These are phyloP conservation scores for Penicillium sp. DNA, from an alignment of 2,329 filamentous ascomycete species.

Conservation along the genomic window DNA sequence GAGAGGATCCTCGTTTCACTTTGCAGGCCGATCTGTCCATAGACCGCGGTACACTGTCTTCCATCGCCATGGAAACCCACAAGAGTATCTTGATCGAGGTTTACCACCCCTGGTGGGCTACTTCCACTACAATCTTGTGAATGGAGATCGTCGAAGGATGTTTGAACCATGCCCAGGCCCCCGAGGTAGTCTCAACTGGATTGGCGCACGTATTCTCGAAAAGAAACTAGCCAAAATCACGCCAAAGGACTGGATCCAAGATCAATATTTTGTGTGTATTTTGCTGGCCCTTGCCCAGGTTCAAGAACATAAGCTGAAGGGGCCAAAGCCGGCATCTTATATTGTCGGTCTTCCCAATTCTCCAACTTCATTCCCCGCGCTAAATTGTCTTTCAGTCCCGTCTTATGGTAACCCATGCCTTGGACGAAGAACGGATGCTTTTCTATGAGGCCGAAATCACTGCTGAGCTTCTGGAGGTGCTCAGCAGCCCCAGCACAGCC, in stretches of 20 bases:
- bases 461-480: background rate
- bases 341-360: background rate
- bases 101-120: background rate
- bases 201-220: background rate
- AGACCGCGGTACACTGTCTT: background rate
- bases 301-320: background rate
- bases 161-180: background rate
- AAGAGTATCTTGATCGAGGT: background rate
- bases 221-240: background rate
- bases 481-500: background rate
- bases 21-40: background rate
- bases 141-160: background rate
- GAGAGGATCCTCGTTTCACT: background rate
- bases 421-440: background rate
- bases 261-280: background rate
- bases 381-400: background rate
- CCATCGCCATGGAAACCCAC: background rate
- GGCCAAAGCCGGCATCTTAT: background rate
- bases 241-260: background rate
- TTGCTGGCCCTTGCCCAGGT: background rate
- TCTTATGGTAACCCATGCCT: background rate
- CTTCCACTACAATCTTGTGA: background rate
- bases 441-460: background rate
- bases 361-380: background rate
- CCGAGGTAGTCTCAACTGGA: background rate